Base-by-base conservation (phyloP, 768 basidiomycete genomes). In the Mycena albidolilacea region DNA sequence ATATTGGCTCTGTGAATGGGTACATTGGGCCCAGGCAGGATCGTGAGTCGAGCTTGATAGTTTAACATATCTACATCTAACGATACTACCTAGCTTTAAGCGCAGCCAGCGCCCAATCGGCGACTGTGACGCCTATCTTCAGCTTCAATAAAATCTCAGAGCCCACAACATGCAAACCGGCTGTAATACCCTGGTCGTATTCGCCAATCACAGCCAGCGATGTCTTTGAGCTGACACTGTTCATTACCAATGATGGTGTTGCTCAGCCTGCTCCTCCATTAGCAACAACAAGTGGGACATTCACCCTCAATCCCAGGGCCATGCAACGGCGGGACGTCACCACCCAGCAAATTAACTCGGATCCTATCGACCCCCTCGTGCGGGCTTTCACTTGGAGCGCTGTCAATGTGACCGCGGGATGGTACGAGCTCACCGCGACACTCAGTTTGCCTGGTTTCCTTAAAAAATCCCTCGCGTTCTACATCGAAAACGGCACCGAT, bases 361-460 rank as follows among this genome's bases (percentile, higher is more conserved):
- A 43, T 9, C 2, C 52, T 7, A 37, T 85, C 23, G 76, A 81
- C 64, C 81, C 87, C 5, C 37, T 63, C 12, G 35, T 19, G 1
- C 7, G 14, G 0, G 67, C 65, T 17, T 89, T 81, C 78, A 79
- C 75, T 5, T 90, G 91, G 90, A 5, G 78, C 0, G 55, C 80
- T 3, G 89, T 91, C 60, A 82, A 83, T 68, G 79, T 90, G 23
- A 77, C 86, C 0, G 79, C 83, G 63, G 91, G 91, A 3, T 85
- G 83, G 84, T 92, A 92, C 75, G 57, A 74, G 12, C 30, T 90
- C n/a, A 73, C 65, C 0, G 82, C 81, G 7, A 73, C 78, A 6
- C 72, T 85, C 17, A 71, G 78, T 4, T 65, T 80, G 6, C 60
- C 76, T n/a, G 30, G 67, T 4, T 78, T 76, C 64, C 43, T 17